These are phyloP conservation scores for Podaxis sp. DNA, from an alignment of 768 basidiomycete genomes.

Conservation along the genomic window DNA sequence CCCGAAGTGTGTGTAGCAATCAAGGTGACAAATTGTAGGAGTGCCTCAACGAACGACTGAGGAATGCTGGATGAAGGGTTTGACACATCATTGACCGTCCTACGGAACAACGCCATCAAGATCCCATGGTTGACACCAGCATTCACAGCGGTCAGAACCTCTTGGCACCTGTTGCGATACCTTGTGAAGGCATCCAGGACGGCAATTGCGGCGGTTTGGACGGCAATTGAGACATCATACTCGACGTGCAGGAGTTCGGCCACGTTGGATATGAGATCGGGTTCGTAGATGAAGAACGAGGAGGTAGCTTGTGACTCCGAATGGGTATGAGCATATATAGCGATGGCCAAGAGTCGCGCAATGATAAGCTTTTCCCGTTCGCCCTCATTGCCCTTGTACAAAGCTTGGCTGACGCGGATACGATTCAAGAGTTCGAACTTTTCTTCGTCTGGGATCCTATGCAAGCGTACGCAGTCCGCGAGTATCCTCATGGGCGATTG, in stretches of 20 bases:
- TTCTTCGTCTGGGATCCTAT: conserved; percentile 75
- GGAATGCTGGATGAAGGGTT: conserved; percentile 63
- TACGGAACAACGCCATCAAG: conserved; percentile 84
- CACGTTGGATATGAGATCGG: conserved; percentile 84
- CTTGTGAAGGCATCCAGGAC: conserved; percentile 90
- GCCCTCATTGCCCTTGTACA: conserved; percentile 53
- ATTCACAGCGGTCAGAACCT: conserved; percentile 88
- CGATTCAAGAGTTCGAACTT: conserved; percentile 87
- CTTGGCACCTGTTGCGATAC: conserved; percentile 79
- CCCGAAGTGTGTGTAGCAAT: conserved; percentile 83
- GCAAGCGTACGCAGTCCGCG: conserved; percentile 64
- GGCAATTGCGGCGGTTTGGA: conserved; percentile 83
- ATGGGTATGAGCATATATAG: conserved; percentile 89
- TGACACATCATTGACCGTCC: conserved; percentile 72
- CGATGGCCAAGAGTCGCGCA: conserved; percentile 81
- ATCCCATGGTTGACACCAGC: conserved; percentile 96
- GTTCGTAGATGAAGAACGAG: conserved; percentile 90
- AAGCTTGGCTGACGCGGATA: conserved; percentile 74
- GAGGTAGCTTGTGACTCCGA: conserved; percentile 75
- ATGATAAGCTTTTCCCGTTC: conserved; percentile 80
- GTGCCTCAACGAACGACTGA: conserved; percentile 78
- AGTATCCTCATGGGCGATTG: conserved; percentile 76
- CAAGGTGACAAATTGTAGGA: conserved; percentile 84
- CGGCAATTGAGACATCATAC: conserved; percentile 59
- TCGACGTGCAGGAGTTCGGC: conserved; percentile 89